Evolutionary conservation across 164 flowering plant species (phyloP), one percentile per base, ranked within the genome.

Genomic region (Protea cynaroides): DNA sequence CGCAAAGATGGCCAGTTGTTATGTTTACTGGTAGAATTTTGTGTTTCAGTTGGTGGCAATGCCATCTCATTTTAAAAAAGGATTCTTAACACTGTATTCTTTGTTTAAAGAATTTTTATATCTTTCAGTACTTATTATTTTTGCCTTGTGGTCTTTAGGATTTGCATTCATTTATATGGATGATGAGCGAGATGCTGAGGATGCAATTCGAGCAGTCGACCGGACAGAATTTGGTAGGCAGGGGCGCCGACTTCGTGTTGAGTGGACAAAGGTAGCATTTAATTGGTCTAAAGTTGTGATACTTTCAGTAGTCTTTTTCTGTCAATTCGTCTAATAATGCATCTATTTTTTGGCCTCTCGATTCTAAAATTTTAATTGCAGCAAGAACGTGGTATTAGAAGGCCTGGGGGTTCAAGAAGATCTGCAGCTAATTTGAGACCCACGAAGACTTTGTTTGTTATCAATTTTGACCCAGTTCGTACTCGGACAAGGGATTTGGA

Each of bases 161-260:
- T 95, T 90, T 90, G 99, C 99, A 65, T 95, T 95, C 69, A 70
- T 95, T 51, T 95, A 92, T 55, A 90, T 95, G 96, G 97, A 92
- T 52, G 99, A 95, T 76, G 99, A 95, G 69, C 72, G 96, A 65
- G 99, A 90, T 85, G 99, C 96, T 56, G 98, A 87, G 65, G 94
- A 86, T 88, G 99, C 98, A 3, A 84, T 95, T 61, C 78, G 90
- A 61, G 84, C 73, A 61, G 92, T 92, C 64, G 99, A 95, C 66
- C 73, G 86, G 53, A 64, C 60, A 19, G 96, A 88, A 69, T 92
- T 92, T 79, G 99, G 99, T 51, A 77, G 92, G 60, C 85, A 89
- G 70, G 96, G 99, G 2, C 96, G 97, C 50, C 80, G 88, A 19
- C 89, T 95, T 69, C 96, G 96, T 68, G 94, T 92, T 72, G 99